These are phyloP conservation scores for Yamadazyma jaroonii DNA, from an alignment of 1,139 yeast genomes.

Conservation along the genomic window DNA sequence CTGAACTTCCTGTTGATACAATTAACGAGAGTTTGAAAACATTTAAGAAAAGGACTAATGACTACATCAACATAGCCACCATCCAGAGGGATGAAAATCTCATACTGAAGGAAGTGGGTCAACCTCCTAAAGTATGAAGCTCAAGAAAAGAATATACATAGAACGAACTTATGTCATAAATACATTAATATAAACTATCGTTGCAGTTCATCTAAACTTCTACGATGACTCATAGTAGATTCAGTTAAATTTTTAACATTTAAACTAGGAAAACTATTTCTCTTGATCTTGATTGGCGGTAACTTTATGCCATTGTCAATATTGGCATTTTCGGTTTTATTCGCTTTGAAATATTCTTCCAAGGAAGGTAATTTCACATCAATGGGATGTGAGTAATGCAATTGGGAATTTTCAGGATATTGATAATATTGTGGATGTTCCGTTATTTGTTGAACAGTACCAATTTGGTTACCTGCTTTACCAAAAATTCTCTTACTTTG, in stretches of 20 bases:
- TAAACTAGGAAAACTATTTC: constrained; percentile 6
- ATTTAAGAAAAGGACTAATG: constrained; percentile 23
- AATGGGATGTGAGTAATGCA: constrained; percentile 13
- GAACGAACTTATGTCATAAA: too few relatives aligned
- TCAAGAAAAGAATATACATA: too few relatives aligned
- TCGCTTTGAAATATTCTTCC: constrained; percentile 14
- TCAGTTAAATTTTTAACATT: not conserved
- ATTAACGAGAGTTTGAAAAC: constrained; percentile 9
- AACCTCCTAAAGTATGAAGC: too few relatives aligned
- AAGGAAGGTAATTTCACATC: constrained; percentile 17
- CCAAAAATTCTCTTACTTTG: constrained; percentile 20
- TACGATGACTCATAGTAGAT: too few relatives aligned
- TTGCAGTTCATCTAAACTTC: too few relatives aligned
- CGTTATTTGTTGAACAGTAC: constrained; percentile 5
- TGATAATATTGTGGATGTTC: constrained; percentile 19
- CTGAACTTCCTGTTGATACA: constrained; percentile 14
- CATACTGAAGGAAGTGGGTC: too few relatives aligned
- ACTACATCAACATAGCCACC: constrained; percentile 34
- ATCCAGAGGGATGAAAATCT: constrained; percentile 17
- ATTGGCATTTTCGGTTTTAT: not conserved
- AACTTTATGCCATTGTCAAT: constrained; percentile 12
- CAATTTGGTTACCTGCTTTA: constrained; percentile 2
- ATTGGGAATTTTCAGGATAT: constrained; percentile 24
- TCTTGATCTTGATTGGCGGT: constrained; percentile 15
- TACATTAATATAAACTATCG: too few relatives aligned